A percentile compares a stretch with the other conserved stretches of the same genome.
These are phyloP conservation scores for Phaseolus lunatus DNA, from an alignment of 306 rosid genomes.

Conservation along the genomic window DNA sequence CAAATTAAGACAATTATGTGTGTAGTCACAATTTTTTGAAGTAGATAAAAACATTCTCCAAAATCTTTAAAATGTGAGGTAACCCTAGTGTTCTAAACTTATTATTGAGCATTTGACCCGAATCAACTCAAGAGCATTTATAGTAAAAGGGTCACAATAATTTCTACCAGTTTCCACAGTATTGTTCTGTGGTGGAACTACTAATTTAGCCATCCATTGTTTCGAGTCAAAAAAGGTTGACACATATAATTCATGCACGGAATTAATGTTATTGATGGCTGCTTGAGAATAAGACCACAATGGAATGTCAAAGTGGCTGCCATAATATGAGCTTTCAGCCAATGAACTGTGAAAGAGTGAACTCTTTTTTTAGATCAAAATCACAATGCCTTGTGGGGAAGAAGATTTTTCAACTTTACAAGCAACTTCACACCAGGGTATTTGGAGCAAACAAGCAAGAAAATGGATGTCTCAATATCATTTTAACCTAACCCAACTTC, in stretches of 20 bases:
- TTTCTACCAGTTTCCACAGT: not conserved
- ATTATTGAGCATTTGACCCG: not conserved
- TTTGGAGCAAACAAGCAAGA: slow-evolving; percentile 44
- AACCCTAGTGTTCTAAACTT: not conserved
- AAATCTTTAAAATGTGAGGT: not conserved
- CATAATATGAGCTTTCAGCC: slow-evolving; percentile 33
- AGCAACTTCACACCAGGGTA: slow-evolving; percentile 39
- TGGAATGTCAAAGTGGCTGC: slow-evolving; percentile 40
- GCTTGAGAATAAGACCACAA: slow-evolving; percentile 37
- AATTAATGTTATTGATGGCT: slow-evolving; percentile 29
- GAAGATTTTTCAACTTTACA: not conserved
- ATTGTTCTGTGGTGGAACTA: slow-evolving; percentile 20
- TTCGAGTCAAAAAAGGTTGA: slow-evolving; percentile 38
- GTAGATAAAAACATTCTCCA: not conserved
- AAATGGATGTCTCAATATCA: not conserved
- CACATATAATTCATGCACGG: slow-evolving; percentile 30
- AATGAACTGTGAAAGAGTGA: slow-evolving; percentile 17
- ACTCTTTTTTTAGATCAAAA: not conserved
- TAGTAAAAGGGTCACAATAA: slow-evolving; percentile 19
- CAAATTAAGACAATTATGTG: not conserved
- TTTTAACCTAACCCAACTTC: slow-evolving; percentile 49
- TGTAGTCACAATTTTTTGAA: too few species aligned
- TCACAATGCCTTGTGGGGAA: slow-evolving; percentile 19
- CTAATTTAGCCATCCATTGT: slow-evolving; percentile 31
- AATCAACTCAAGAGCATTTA: not conserved